Conservation (phyloP, 2,329 filamentous ascomycete species). For the Diaporthe citrichinensis region DNA sequence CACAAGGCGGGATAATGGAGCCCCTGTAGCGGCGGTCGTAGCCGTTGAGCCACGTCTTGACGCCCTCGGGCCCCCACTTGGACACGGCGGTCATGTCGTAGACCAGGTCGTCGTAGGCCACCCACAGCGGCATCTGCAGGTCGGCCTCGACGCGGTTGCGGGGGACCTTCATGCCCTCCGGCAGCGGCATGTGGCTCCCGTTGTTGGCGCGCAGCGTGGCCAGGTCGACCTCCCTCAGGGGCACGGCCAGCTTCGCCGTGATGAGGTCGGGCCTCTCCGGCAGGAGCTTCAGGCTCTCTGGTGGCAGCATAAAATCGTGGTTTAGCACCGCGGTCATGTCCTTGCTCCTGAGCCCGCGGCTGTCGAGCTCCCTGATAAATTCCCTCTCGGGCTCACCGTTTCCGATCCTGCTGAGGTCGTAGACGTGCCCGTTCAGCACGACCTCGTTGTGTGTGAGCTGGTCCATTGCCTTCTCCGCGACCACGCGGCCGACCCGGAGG, state of each 20-base stretch:
- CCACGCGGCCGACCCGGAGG: slow-evolving; percentile 27
- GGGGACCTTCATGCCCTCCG: background rate
- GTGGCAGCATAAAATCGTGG: background rate
- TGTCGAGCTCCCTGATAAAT: background rate
- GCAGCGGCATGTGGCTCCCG: background rate
- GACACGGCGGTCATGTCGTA: slow-evolving; percentile 20
- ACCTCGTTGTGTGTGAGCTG: slow-evolving; percentile 16
- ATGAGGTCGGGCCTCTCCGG: slow-evolving; percentile 9
- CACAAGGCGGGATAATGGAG: background rate
- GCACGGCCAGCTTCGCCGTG: slow-evolving; percentile 11
- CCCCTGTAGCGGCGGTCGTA: background rate
- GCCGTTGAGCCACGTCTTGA: background rate
- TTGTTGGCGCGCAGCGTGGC: background rate
- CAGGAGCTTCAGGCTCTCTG: background rate
- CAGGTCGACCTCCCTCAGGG: background rate
- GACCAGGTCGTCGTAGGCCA: background rate
- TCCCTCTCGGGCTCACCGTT: background rate
- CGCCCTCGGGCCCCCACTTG: background rate
- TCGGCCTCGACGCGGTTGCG: background rate
- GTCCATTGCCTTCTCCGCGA: background rate
- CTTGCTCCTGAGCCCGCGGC: background rate
- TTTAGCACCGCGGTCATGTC: background rate
- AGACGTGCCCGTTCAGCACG: background rate
- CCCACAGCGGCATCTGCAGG: slow-evolving; percentile 12
- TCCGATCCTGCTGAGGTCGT: background rate